Conservation (phyloP, 345 rosid genomes). For the Hibiscus syriacus region DNA sequence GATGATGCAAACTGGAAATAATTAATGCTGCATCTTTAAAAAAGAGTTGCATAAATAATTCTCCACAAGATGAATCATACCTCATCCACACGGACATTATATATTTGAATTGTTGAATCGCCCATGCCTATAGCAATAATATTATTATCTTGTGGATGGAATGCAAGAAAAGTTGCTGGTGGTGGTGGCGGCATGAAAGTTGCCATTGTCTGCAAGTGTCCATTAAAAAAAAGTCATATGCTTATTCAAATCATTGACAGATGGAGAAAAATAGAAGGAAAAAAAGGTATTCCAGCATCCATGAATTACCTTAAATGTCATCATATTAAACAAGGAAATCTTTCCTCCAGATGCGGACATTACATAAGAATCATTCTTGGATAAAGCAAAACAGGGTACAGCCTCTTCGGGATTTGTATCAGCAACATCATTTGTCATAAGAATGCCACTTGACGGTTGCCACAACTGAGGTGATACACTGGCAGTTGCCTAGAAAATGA, state of each 20-base stretch:
- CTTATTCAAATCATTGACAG: not conserved
- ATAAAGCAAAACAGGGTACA: constrained; percentile 81
- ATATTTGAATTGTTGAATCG: constrained; percentile 83
- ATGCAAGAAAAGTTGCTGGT: constrained; percentile 89
- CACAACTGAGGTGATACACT: constrained; percentile 64
- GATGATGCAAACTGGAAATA: constrained; percentile 7
- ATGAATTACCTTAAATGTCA: constrained; percentile 76
- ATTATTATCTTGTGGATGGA: constrained; percentile 88
- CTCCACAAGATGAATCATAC: constrained; percentile 24
- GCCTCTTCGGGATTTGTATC: constrained; percentile 77
- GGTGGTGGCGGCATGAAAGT: constrained; percentile 95
- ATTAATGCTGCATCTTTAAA: not conserved
- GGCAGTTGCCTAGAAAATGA: constrained; percentile 64
- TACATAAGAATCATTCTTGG: constrained; percentile 87
- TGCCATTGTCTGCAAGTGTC: constrained; percentile 70
- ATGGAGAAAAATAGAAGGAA: not conserved
- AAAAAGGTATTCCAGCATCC: not conserved
- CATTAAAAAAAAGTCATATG: constrained; percentile 14
- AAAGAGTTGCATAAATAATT: not conserved
- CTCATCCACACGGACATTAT: constrained; percentile 90
- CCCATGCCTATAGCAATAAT: constrained; percentile 92
- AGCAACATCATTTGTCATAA: constrained; percentile 70
- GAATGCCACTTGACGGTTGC: constrained; percentile 85
- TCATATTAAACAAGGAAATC: constrained; percentile 85
- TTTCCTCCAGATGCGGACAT: constrained; percentile 97